Evolutionary conservation across 441 rosid genomes (phyloP).

Genomic region (Cnidoscolus chayamansa): DNA sequence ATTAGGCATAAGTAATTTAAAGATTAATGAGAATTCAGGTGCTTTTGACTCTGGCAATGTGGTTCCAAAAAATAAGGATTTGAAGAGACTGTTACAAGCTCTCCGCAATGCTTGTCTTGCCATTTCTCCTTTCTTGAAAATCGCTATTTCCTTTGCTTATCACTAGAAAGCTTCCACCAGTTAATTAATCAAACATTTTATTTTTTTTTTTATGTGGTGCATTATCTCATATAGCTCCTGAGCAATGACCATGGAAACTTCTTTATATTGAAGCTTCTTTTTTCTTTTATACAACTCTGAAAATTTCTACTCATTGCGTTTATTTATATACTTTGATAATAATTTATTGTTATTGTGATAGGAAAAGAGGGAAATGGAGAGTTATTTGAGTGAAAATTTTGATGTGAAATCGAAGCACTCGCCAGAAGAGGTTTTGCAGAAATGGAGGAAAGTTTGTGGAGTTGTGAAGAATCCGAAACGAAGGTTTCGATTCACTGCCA

Average conservation of each 20-base stretch:
- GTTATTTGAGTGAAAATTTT: conserved; percentile 53
- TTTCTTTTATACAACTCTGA: background rate
- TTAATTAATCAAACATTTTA: too few relatives aligned
- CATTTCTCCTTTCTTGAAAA: background rate
- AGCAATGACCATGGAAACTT: conserved; percentile 8
- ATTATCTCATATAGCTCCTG: background rate
- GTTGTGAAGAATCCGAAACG: conserved; percentile 70
- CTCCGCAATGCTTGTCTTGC: conserved; percentile 6
- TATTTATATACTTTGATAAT: background rate
- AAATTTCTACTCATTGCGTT: background rate
- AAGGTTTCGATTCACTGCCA: conserved; percentile 69
- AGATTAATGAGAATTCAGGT: background rate
- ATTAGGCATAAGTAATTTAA: too few relatives aligned
- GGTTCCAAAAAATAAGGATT: conserved; percentile 17
- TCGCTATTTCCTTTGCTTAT: conserved; percentile 11
- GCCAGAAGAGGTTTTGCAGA: conserved; percentile 47
- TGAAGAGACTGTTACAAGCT: background rate
- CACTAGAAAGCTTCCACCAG: background rate
- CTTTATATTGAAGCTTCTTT: background rate
- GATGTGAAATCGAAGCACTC: conserved; percentile 58
- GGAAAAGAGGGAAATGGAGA: conserved; percentile 46
- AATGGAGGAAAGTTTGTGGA: conserved; percentile 65
- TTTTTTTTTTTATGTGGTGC: background rate
- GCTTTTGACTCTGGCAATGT: conserved; percentile 18
- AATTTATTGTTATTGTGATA: background rate